Conservation (phyloP, 352 stramenopile species). For the Phytophthora palmivora region DNA sequence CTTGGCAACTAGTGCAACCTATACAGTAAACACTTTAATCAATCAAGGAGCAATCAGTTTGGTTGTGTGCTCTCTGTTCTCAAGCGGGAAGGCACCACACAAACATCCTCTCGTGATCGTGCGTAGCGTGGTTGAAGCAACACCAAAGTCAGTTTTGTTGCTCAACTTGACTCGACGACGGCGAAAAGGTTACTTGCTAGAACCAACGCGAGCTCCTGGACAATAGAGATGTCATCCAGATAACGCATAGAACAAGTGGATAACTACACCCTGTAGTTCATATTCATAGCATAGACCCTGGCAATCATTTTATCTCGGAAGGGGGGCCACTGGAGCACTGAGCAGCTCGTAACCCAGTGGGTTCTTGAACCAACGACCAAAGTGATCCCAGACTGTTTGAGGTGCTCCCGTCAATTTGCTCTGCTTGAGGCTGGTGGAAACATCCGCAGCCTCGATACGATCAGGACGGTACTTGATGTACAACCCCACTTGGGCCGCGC, state of each 20-base stretch:
- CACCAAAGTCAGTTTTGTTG: conserved; percentile 8
- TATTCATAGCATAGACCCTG: no score
- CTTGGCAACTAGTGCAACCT: no score
- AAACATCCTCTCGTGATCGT: conserved; percentile 17
- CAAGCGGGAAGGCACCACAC: no score
- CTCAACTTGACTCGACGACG: no score
- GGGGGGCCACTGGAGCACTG: conserved; percentile 13
- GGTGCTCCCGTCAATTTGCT: conserved; percentile 13
- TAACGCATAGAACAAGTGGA: no score
- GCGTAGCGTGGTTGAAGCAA: conserved; percentile 22
- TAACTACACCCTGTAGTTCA: no score
- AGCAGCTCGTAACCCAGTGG: conserved; percentile 32
- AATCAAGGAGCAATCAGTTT: no score
- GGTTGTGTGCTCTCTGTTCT: no score
- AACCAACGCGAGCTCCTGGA: no score
- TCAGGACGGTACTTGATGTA: conserved; percentile 37
- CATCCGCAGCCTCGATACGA: background rate
- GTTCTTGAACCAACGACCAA: conserved; percentile 30
- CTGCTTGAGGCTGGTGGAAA: conserved; percentile 24
- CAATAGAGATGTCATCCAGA: no score
- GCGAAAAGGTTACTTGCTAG: no score
- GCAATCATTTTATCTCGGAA: conserved; percentile 36
- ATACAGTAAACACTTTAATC: no score
- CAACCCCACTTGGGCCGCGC: conserved; percentile 32
- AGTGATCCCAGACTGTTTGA: conserved; percentile 12